phyloP scores from a whole-genome alignment of 768 basidiomycete species.

The Lactifluus subvellereus region DNA sequence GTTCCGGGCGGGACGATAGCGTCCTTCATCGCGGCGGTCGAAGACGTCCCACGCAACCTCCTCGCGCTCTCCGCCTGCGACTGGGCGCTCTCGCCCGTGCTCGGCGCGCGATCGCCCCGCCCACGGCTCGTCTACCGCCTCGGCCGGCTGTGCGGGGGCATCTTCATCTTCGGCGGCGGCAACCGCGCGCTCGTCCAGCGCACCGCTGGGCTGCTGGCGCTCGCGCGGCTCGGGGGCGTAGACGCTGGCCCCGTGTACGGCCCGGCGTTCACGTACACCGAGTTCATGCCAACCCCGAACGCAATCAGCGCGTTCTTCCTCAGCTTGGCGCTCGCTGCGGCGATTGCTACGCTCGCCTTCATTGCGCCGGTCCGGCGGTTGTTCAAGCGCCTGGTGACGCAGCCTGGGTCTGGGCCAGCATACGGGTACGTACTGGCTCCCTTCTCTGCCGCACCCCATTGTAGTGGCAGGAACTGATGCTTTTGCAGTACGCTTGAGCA shows the following conservation, averaged over 20 bases:
- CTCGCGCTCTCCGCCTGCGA: constrained; percentile 30
- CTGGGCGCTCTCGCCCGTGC: constrained; percentile 39
- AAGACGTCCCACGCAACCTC: constrained; percentile 33
- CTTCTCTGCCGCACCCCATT: not conserved
- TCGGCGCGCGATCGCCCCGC: constrained; percentile 32
- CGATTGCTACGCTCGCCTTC: constrained; percentile 12
- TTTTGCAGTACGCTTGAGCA: constrained; percentile 45
- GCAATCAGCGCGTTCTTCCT: constrained; percentile 38
- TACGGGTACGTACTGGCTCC: constrained; percentile 45
- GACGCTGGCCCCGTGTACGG: constrained; percentile 45
- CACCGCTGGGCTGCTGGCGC: constrained; percentile 47
- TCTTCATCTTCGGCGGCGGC: constrained; percentile 37
- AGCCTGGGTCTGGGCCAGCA: constrained; percentile 57
- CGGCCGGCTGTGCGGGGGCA: constrained; percentile 28
- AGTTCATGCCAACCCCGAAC: constrained; percentile 47
- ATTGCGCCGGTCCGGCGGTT: constrained; percentile 48
- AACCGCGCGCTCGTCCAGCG: constrained; percentile 51
- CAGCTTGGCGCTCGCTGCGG: constrained; percentile 31
- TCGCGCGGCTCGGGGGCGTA: constrained; percentile 25
- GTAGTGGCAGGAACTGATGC: not conserved
- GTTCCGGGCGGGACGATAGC: constrained; percentile 62
- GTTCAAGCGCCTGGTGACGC: constrained; percentile 43
- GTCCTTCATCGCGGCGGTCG: constrained; percentile 30
- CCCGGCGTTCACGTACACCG: constrained; percentile 67
- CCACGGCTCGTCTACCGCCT: constrained; percentile 35